Evolutionary conservation across 768 basidiomycete species (phyloP).

Genomic region (Pleurotus pulmonarius): DNA sequence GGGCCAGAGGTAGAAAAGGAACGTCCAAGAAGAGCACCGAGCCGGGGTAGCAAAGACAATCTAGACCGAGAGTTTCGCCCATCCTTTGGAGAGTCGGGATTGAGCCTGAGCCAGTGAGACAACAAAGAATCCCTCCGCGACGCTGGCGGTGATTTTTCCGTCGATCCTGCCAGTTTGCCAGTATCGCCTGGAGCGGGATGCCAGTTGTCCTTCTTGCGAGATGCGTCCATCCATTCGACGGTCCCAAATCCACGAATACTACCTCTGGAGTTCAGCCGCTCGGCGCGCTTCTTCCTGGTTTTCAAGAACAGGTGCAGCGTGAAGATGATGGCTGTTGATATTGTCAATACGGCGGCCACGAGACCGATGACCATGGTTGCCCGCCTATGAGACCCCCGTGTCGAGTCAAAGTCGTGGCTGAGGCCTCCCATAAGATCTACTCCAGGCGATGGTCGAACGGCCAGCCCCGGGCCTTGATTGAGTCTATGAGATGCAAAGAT

Average conservation of each 20-base stretch:
- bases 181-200: conserved; percentile 2
- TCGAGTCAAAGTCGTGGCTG: background rate
- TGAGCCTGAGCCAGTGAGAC: conserved; percentile 2
- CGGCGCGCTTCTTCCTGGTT: background rate
- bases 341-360: background rate
- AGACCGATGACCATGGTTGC: background rate
- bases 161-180: background rate
- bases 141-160: background rate
- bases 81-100: background rate
- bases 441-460: background rate
- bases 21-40: conserved; percentile 1
- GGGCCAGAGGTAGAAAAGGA: background rate
- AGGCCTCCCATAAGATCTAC: background rate
- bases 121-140: background rate
- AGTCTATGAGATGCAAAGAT: background rate
- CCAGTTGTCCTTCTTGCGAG: background rate
- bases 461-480: background rate
- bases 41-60: background rate
- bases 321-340: background rate
- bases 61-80: background rate
- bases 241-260: conserved; percentile 4
- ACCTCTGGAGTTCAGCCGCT: background rate
- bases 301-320: background rate
- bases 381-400: background rate
- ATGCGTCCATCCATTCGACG: conserved; percentile 4